phyloP scores from a whole-genome alignment of 441 rosid genomes.

The Breynia disticha region DNA sequence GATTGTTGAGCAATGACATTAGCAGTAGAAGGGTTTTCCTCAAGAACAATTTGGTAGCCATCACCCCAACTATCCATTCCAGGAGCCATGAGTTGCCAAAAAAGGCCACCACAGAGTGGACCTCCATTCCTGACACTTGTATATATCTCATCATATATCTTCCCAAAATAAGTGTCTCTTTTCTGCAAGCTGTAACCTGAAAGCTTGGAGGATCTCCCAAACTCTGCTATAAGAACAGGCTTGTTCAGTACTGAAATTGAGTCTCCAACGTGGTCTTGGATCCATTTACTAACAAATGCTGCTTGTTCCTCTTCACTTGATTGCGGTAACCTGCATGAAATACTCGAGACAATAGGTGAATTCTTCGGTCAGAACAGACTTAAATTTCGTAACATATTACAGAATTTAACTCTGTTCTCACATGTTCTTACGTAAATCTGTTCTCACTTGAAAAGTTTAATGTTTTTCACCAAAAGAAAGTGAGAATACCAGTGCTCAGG shows the following conservation, averaged over 20 bases:
- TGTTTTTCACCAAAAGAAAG: neutral
- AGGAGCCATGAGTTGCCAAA: constrained; percentile 45
- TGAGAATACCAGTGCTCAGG: constrained; percentile 48
- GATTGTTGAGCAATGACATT: constrained; percentile 4
- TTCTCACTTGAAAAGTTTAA: neutral
- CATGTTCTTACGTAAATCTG: neutral
- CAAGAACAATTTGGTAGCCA: neutral
- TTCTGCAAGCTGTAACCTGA: constrained; percentile 33
- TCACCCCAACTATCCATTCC: constrained; percentile 1
- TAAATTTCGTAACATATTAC: no score
- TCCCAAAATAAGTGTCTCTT: constrained; percentile 35
- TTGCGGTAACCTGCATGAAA: constrained; percentile 15
- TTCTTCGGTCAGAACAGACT: no score
- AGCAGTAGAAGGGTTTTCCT: neutral
- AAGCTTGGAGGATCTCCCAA: constrained; percentile 42
- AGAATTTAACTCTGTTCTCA: no score
- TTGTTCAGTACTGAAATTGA: constrained; percentile 35
- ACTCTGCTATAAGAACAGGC: constrained; percentile 50
- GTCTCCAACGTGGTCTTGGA: constrained; percentile 41
- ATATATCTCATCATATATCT: constrained; percentile 38
- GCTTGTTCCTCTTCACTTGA: constrained; percentile 11
- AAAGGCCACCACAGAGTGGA: constrained; percentile 39
- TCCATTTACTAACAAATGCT: constrained; percentile 18
- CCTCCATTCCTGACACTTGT: constrained; percentile 34
- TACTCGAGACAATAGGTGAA: neutral